Base-by-base conservation (phyloP, 495 filamentous ascomycete genomes). In the Penicillium cataractarum region DNA sequence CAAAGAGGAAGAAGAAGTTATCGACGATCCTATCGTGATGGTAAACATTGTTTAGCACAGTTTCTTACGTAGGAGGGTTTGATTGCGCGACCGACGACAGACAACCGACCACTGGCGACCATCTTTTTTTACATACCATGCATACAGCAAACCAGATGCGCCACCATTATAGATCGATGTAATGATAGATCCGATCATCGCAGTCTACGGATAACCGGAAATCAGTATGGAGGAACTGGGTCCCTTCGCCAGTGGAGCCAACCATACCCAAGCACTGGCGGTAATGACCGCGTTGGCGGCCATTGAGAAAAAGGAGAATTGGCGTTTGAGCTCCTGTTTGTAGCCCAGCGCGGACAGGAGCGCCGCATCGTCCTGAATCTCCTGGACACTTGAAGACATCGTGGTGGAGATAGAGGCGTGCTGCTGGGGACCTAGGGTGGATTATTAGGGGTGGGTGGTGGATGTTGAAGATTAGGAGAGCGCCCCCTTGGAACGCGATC, bases 111-210 rank as follows among this genome's bases (percentile, higher is more conserved):
- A 39, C 35, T 3, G 4, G 6, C 6, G 9, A 10, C 35, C 3
- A 5, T 12, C 10, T 12, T 12, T 39, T 39, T 12, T 17, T 17
- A 39, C 51, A 21, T 54, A 61, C 58, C 58, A 61, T 17, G 58
- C 50, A 15, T 61, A 61, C 15, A 61, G 33, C 27, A 61, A 54
- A 2, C 58, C 58, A 1, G 58, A 40, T 17, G 58, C 58, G 29
- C 58, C 58, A 37, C 58, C 58, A 61, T 61, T 61, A 31, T 61
- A 61, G 37, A 61, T 61, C 7, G 58, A 61, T n/a, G 58, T 61
- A 6, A 55, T 61, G 50, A 61, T 32, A 2, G 58, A 44, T 19
- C 58, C 58, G 26, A 61, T 55, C 31, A 61, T 61, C 37, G 58
- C 58, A 15, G 58, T 61, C 50, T 61, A 40, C 13, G 21, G 42